A percentile compares a stretch with the other conserved stretches of the same genome.
Conservation (phyloP, 2,329 filamentous ascomycete genomes). For the Colletotrichum melonis region DNA sequence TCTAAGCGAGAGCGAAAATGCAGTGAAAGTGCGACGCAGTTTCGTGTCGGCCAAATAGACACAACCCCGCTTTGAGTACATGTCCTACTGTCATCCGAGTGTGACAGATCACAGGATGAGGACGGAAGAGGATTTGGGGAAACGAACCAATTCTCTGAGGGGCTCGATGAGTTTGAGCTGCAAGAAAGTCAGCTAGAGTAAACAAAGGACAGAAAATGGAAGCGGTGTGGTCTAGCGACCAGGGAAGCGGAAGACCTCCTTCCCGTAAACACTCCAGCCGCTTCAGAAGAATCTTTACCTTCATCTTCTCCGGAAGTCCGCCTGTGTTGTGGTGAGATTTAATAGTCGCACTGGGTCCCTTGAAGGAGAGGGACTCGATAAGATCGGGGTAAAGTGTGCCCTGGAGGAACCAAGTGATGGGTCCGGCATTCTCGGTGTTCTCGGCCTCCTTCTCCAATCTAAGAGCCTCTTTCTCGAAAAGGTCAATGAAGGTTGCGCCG, state of each 20-base stretch:
- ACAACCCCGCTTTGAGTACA: too few relatives aligned
- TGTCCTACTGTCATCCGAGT: too few relatives aligned
- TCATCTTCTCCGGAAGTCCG: slow-evolving; percentile 49
- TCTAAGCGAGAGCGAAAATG: too few relatives aligned
- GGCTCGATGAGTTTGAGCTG: slow-evolving; percentile 37
- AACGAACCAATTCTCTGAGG: slow-evolving; percentile 23
- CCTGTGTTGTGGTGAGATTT: slow-evolving; percentile 62
- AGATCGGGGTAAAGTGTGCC: slow-evolving; percentile 39
- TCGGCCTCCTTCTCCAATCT: slow-evolving; percentile 77
- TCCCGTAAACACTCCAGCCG: neutral
- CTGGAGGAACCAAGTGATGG: slow-evolving; percentile 88
- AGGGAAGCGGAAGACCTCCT: too few relatives aligned
- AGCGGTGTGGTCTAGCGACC: too few relatives aligned
- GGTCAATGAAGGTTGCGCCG: slow-evolving; percentile 44
- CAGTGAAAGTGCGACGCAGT: neutral
- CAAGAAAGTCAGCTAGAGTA: slow-evolving; percentile 28
- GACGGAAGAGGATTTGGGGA: too few relatives aligned
- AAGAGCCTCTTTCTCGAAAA: slow-evolving; percentile 67
- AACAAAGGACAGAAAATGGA: neutral
- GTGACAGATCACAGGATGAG: too few relatives aligned
- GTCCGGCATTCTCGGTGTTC: slow-evolving; percentile 74
- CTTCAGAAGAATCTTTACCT: slow-evolving; percentile 31
- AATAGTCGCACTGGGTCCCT: slow-evolving; percentile 52
- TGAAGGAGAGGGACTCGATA: slow-evolving; percentile 10
- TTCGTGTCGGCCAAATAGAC: too few relatives aligned